These are phyloP conservation scores for Ustilago loliicola DNA, from an alignment of 1,284 basidiomycete species.

Conservation along the genomic window DNA sequence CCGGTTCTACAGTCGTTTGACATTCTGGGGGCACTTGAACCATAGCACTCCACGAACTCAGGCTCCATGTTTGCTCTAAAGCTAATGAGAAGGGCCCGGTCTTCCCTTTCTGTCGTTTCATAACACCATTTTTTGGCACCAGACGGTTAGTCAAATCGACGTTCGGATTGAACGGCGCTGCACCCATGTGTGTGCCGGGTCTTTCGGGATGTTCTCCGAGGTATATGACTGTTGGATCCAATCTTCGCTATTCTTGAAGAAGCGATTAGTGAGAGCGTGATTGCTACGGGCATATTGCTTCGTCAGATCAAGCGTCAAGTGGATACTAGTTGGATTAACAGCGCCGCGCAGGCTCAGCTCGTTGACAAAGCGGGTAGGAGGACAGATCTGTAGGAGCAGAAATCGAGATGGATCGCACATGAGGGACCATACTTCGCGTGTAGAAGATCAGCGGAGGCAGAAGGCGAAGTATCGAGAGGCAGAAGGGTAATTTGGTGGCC, in stretches of 20 bases:
- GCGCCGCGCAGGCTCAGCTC: background rate
- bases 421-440: too few species aligned
- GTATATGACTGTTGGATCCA: constrained; percentile 5
- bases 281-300: background rate
- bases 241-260: constrained; percentile 3
- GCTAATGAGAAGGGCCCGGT: constrained; percentile 13
- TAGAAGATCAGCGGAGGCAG: too few species aligned
- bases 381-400: too few species aligned
- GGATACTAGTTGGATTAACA: background rate
- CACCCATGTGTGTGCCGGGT: background rate
- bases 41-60: constrained; percentile 16
- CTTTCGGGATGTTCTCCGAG: background rate
- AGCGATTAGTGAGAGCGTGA: background rate
- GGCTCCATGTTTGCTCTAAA: constrained; percentile 13
- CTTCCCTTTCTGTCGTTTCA: background rate
- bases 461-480: too few species aligned
- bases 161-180: constrained; percentile 4
- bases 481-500: too few species aligned
- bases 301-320: background rate
- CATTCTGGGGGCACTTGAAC: background rate
- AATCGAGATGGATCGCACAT: too few species aligned
- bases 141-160: background rate
- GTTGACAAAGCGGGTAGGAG: constrained; percentile 3
- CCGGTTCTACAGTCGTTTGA: background rate
- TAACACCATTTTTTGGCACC: background rate